Percentiles rank a stretch among this genome's conserved stretches.
Evolutionary conservation across 208 protist species (phyloP).

Genomic region (Trypanosoma avium): DNA sequence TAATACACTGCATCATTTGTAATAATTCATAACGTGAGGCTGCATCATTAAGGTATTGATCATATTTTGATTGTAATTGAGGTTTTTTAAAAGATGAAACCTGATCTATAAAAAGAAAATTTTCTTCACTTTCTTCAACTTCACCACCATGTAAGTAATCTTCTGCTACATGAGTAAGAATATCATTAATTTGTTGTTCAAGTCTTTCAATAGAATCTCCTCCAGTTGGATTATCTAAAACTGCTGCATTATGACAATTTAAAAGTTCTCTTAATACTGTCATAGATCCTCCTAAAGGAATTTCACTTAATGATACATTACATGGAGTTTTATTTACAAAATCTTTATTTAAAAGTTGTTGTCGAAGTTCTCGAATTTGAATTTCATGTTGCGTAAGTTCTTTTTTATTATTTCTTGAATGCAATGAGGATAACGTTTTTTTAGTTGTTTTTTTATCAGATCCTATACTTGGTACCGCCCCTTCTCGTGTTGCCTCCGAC

Average conservation of each 20-base stretch:
- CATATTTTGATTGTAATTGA: slow-evolving; percentile 66
- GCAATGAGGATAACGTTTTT: background rate
- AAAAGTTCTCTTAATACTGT: slow-evolving; percentile 31
- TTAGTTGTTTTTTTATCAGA: background rate
- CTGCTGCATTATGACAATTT: slow-evolving; percentile 19
- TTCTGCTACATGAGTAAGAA: slow-evolving; percentile 45
- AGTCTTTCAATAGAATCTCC: slow-evolving; percentile 27
- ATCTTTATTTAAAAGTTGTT: slow-evolving; percentile 16
- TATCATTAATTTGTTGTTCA: slow-evolving; percentile 45
- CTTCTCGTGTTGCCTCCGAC: background rate
- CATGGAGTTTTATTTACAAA: slow-evolving; percentile 34
- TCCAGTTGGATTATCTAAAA: slow-evolving; percentile 16
- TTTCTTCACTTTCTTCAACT: slow-evolving; percentile 37
- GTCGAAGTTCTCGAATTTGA: slow-evolving; percentile 13
- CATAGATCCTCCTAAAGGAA: slow-evolving; percentile 35
- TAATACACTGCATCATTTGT: slow-evolving; percentile 87
- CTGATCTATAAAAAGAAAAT: slow-evolving; percentile 89
- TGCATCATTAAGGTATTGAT: slow-evolving; percentile 79
- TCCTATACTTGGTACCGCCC: too few species aligned
- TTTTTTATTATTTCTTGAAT: background rate
- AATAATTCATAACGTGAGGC: slow-evolving; percentile 78
- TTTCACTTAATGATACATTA: slow-evolving; percentile 36
- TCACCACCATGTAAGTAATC: slow-evolving; percentile 21
- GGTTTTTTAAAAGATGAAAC: slow-evolving; percentile 76
- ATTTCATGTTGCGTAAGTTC: background rate